A percentile compares a stretch with the other conserved stretches of the same genome.
Evolutionary conservation across 2,329 filamentous ascomycete genomes (phyloP).

Genomic region (Botrytis fragariae): DNA sequence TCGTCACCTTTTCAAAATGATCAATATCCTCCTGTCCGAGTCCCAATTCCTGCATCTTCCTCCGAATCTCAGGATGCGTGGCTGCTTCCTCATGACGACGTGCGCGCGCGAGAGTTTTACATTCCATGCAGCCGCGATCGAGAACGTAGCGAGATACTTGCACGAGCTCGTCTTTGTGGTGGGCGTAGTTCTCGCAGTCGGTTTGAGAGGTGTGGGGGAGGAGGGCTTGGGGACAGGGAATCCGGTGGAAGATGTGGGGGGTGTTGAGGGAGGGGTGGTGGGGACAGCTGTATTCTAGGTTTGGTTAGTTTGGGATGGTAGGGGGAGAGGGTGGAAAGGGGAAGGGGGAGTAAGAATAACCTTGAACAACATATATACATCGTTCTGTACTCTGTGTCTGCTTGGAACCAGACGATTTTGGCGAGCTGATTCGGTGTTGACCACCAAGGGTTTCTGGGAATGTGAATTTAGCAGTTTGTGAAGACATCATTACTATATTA

Average conservation of each 20-base stretch:
- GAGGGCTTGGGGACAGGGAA: not conserved
- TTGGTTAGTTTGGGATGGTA: not conserved
- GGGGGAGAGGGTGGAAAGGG: too few relatives aligned
- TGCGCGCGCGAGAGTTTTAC: not conserved
- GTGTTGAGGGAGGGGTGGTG: not conserved
- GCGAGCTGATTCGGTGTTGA: not conserved
- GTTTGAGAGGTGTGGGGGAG: not conserved
- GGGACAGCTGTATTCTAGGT: not conserved
- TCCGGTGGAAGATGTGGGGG: not conserved
- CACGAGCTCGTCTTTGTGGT: not conserved
- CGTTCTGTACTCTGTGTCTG: not conserved
- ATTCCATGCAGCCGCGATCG: not conserved
- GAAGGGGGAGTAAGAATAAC: not conserved
- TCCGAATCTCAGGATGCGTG: accelerated
- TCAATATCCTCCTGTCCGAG: not conserved
- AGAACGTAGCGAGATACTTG: not conserved
- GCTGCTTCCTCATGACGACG: accelerated
- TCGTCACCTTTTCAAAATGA: not conserved
- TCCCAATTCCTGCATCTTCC: not conserved
- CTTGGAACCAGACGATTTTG: not conserved
- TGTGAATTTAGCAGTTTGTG: not conserved
- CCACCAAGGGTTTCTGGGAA: not conserved
- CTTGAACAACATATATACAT: not conserved
- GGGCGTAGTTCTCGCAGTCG: not conserved
- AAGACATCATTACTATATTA: not conserved